Evolutionary conservation across 2,329 filamentous ascomycete genomes (phyloP), one percentile per base, ranked within the genome.

Genomic region (Cyphellophora attinorum): DNA sequence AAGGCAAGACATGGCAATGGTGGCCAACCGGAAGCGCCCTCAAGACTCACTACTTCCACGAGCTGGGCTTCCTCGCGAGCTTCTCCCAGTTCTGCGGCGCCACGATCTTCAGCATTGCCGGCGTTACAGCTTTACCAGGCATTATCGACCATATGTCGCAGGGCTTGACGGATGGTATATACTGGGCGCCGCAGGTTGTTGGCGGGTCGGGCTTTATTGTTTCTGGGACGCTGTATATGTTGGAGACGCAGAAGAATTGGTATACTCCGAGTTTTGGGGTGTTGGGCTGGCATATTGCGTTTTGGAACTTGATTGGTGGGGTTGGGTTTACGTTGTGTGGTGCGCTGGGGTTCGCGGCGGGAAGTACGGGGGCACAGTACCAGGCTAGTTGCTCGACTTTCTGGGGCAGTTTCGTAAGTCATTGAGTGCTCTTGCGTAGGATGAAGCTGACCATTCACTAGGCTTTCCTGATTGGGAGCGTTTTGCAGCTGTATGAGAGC

Each of bases 251-350:
- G 53, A 51, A 62, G 27, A 67, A 62, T 29, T 82, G 78, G 77
- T 81, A 72, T 46, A 56, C 61, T 10, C 76, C 78, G 0, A 72
- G 74, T 0, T 62, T 60, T 3, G 49, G 54, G 3, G 59, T 74
- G 1, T 61, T 82, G 2, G 77, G 77, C 3, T 81, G 77, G 78
- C 74, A 81, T 52, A 70, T 82, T 44, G 77, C 74, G 0, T 53
- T 70, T 6, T 81, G 76, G 74, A 81, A 81, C 45, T 52, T 79
- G 2, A 58, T 81, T 13, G 78, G 78, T 1, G 69, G 69, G 2
- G 47, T 80, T 15, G 76, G 76, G 0, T 81, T 80, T 49, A 79
- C 72, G 4, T 58, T 76, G 0, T 76, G 70, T 40, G 72, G 71
- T n/a, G 72, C 66, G 2, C 49, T 76, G 18, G 73, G 72, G 8